Conservation (phyloP, 148 eudicot genomes). For the Agrostemma githago region DNA sequence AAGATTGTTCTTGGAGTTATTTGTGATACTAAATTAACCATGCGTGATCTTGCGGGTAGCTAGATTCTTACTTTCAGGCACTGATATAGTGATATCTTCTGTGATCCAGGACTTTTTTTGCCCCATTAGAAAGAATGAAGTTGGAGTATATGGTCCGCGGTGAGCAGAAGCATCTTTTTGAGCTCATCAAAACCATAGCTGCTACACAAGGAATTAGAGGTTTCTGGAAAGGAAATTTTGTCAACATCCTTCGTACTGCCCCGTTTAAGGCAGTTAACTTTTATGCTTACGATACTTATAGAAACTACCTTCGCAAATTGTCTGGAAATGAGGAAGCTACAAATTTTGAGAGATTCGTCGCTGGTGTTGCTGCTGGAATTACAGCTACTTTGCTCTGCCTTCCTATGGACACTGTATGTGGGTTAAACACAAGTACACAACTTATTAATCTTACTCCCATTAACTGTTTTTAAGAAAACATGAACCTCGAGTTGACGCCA, state of each 20-base stretch:
- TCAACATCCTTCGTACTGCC: conserved; percentile 91
- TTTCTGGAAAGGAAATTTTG: conserved; percentile 98
- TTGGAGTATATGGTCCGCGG: conserved; percentile 94
- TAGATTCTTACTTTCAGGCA: conserved; percentile 8
- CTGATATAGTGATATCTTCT: conserved; percentile 11
- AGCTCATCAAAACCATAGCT: conserved; percentile 67
- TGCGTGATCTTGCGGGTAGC: conserved; percentile 1
- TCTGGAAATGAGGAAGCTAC: conserved; percentile 82
- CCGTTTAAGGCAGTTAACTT: conserved; percentile 94
- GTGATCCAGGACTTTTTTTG: conserved; percentile 77
- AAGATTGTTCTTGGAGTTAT: background rate
- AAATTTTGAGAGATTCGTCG: conserved; percentile 83
- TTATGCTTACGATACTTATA: conserved; percentile 89
- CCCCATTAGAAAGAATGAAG: conserved; percentile 96
- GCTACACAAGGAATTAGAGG: conserved; percentile 83
- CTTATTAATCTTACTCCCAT: background rate
- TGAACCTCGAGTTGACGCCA: too few species aligned
- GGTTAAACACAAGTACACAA: conserved; percentile 20
- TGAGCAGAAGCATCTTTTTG: conserved; percentile 67
- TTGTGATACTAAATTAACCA: background rate
- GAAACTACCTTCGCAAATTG: conserved; percentile 58
- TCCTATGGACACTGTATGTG: conserved; percentile 95
- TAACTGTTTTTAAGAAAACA: conserved; percentile 8
- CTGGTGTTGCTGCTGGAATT: conserved; percentile 96
- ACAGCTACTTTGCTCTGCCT: conserved; percentile 92